These are phyloP conservation scores for Pseudopithomyces maydicus DNA, from an alignment of 2,329 filamentous ascomycete species.

Conservation along the genomic window DNA sequence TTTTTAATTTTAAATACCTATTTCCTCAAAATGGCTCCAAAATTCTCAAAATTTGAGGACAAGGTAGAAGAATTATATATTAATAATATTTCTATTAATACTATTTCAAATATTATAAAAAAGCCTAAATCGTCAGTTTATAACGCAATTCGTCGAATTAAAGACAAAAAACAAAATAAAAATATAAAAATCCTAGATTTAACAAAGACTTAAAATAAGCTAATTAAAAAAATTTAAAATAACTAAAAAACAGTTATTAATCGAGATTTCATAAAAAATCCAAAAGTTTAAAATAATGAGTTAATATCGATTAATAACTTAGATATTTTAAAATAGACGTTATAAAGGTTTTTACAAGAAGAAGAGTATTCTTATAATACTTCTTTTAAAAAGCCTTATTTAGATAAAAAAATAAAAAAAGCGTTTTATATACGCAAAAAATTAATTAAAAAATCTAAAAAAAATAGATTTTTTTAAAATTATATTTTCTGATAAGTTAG, in stretches of 20 bases:
- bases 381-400: not conserved
- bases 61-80: no score
- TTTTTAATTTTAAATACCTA: no score
- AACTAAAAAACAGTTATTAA: not conserved
- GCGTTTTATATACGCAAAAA: no score
- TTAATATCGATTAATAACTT: not conserved
- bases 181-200: not conserved
- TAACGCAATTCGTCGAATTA: no score
- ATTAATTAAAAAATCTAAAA: no score
- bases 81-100: no score
- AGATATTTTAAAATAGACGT: not conserved
- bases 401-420: not conserved
- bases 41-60: no score
- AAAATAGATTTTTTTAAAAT: no score
- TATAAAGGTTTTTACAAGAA: not conserved
- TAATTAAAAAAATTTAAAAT: not conserved
- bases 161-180: no score
- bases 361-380: not conserved
- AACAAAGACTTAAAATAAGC: not conserved
- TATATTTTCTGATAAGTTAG: not conserved
- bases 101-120: no score
- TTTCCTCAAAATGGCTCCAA: no score
- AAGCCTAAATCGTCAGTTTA: no score
- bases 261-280: not conserved
- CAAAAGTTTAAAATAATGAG: not conserved